phyloP scores from a whole-genome alignment of 2,329 filamentous ascomycete species.

The Verticillium dahliae region DNA sequence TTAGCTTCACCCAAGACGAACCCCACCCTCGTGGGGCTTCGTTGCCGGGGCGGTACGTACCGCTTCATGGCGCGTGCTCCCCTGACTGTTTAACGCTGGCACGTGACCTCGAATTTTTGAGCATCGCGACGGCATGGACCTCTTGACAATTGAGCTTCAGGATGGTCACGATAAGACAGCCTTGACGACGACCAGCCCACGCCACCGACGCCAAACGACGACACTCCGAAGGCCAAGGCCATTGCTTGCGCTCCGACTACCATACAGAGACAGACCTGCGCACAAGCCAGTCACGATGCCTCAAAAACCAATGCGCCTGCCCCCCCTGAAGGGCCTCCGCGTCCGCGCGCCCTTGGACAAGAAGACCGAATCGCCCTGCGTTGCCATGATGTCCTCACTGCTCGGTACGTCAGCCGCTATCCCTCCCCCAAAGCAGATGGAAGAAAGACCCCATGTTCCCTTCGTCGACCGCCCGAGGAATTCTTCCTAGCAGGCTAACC shows the following conservation, averaged over 20 bases:
- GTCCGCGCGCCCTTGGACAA: conserved; percentile 44
- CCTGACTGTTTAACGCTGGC: not conserved
- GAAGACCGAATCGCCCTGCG: conserved; percentile 43
- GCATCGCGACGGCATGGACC: not conserved
- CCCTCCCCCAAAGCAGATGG: not conserved
- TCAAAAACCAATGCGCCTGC: conserved; percentile 49
- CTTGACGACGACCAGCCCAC: not conserved
- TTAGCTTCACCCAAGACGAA: not conserved
- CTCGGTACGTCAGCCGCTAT: conserved; percentile 34
- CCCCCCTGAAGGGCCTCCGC: conserved; percentile 48
- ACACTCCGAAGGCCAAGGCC: not conserved
- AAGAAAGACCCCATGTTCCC: too few species aligned
- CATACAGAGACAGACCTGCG: too few species aligned
- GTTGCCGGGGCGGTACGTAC: not conserved
- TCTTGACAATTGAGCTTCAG: not conserved
- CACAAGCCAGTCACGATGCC: conserved; percentile 28
- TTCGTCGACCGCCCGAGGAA: too few species aligned
- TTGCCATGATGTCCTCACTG: conserved; percentile 50
- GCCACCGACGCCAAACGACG: not conserved
- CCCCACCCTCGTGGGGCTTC: not conserved
- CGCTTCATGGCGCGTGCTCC: not conserved
- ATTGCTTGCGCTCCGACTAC: not conserved
- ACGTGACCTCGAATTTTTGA: conserved; percentile 9
- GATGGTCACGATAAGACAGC: not conserved
- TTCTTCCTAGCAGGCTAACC: not conserved